These are phyloP conservation scores for Dactylorhiza incarnata DNA, from an alignment of 106 monocot species.

Conservation along the genomic window DNA sequence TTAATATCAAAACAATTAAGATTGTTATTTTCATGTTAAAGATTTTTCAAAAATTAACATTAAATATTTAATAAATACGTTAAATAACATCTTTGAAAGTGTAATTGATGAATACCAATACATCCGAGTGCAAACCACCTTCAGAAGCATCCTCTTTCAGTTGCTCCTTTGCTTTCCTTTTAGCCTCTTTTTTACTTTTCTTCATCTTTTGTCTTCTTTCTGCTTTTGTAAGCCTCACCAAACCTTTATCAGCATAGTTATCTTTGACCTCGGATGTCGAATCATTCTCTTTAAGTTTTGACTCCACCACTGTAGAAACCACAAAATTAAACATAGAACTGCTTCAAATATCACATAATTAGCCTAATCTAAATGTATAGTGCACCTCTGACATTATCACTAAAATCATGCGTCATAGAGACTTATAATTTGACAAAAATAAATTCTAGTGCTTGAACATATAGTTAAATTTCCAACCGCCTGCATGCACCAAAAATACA, in stretches of 20 bases:
- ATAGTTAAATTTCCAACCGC: background rate
- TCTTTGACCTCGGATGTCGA: slow-evolving; percentile 16
- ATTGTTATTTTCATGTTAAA: too few relatives aligned
- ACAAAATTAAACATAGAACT: background rate
- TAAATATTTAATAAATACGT: too few relatives aligned
- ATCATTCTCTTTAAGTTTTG: slow-evolving; percentile 23
- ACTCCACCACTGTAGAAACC: slow-evolving; percentile 33
- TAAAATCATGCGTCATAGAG: background rate
- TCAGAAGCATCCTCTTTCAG: slow-evolving; percentile 14
- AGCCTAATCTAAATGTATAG: background rate
- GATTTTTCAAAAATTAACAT: too few relatives aligned
- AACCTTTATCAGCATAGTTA: slow-evolving; percentile 29
- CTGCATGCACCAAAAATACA: background rate
- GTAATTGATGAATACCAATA: slow-evolving; percentile 52
- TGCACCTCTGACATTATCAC: background rate
- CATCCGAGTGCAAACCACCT: slow-evolving; percentile 53
- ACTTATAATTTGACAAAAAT: background rate
- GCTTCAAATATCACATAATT: background rate
- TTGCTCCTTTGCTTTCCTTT: slow-evolving; percentile 52
- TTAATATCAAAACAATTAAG: too few relatives aligned
- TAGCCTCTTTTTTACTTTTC: slow-evolving; percentile 72
- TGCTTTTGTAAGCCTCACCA: slow-evolving; percentile 63
- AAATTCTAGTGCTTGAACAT: background rate
- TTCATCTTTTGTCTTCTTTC: slow-evolving; percentile 72
- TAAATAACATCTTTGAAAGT: background rate